These are phyloP conservation scores for Gossypium australe DNA, from an alignment of 345 rosid species.

Conservation along the genomic window DNA sequence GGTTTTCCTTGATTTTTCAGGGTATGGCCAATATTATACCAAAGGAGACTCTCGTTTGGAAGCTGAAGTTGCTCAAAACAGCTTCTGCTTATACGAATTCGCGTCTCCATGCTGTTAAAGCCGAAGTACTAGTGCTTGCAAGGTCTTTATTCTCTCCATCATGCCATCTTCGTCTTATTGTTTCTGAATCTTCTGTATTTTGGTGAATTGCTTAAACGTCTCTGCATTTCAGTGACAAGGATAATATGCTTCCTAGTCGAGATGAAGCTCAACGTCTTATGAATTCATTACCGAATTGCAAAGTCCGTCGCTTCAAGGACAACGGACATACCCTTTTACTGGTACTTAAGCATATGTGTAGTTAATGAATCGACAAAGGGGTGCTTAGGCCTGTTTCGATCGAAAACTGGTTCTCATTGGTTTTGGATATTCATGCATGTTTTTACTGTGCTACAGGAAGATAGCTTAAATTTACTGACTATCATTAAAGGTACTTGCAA, in stretches of 20 bases:
- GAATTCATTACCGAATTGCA: neutral
- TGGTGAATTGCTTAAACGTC: neutral
- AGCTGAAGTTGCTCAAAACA: neutral
- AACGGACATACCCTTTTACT: neutral
- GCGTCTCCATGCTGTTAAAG: neutral
- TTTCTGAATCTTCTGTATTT: neutral
- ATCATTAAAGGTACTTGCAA: conserved; percentile 2
- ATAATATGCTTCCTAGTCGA: neutral
- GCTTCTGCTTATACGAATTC: conserved; percentile 1
- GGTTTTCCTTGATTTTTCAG: neutral
- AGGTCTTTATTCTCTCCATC: neutral
- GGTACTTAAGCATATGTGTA: neutral
- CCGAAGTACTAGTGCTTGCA: neutral
- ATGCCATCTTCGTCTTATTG: neutral
- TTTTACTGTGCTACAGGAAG: neutral
- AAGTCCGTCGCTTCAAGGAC: neutral
- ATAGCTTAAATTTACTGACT: neutral
- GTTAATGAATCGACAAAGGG: neutral
- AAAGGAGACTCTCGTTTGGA: neutral
- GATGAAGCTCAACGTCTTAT: neutral
- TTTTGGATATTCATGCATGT: neutral
- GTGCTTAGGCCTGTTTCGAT: neutral
- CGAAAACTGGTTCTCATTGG: neutral
- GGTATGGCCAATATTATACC: neutral
- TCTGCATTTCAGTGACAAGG: neutral